Evolutionary conservation across 1,284 basidiomycete genomes (phyloP), one percentile per base, ranked within the genome.

Genomic region (Ceratobasidium theobromae): DNA sequence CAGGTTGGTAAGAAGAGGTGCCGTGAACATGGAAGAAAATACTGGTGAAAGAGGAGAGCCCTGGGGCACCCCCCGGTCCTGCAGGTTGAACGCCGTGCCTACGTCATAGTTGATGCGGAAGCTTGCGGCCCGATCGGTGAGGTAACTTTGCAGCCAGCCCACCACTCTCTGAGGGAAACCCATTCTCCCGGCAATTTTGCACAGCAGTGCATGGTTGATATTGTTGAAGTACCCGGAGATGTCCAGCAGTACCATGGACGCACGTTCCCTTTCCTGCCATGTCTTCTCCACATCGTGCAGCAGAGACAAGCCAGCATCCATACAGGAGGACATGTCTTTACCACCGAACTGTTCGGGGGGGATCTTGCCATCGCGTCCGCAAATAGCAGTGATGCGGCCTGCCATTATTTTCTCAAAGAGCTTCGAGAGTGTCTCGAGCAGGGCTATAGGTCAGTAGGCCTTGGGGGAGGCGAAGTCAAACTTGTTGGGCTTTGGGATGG

Each of bases 361-460:
- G 0, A 78, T 53, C 0, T 76, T 60, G 0, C 60, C 32, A 21
- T 71, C 57, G 1, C 54, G n/a, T 66, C 77, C 73, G 5, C 68
- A 32, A 51, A 76, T 38, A 67, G 69, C 70, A 25, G 68, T 45
- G 4, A 73, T 33, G 12, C 72, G 51, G 3, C 74, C 72, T 0
- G 76, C 68, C 0, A 76, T 68, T 28, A 72, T 69, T 9, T 71
- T 67, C 0, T 75, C 74, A 0, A 77, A 69, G 3, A 77, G 67
- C 53, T 80, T 80, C 1, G 73, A 73, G 14, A 79, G 70, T 6
- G 73, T 76, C 60, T 76, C 72, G 0, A 77, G 71, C 0, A 82
- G 76, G 0, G 76, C 76, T 0, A 82, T 79, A 0, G 80, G 80
- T 0, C 78, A 69, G 66, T 77, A 80, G 0, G 79, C 71, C 18